Base-by-base conservation (phyloP, 768 basidiomycete genomes). In the Strobilomyces echinocephalus region DNA sequence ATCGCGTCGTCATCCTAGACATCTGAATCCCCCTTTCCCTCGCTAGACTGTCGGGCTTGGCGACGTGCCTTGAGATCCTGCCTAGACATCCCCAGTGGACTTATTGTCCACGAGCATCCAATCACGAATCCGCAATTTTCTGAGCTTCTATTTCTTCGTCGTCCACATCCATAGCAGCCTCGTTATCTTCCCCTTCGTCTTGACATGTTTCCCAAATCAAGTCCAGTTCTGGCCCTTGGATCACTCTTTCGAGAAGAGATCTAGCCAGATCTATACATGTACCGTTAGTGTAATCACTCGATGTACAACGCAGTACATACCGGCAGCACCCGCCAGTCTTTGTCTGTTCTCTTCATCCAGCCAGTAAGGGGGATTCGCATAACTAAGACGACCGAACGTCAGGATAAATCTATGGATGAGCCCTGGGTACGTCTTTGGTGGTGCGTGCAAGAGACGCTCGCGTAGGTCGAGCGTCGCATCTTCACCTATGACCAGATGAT, bases 321-420 rank as follows among this genome's bases (percentile, higher is more conserved):
- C 83, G 59, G 73, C 70, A 33, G 81, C 69, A 26, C 69, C 63
- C 57, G 74, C 74, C 39, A 84, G 61, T 42, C 77, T 76, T 20
- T 65, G 62, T 51, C 71, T 74, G 15, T 69, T 64, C 44, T 72
- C 64, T 15, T 54, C 51, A 21, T 74, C 69, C 31, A 86, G 65
- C 82, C 84, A 87, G 41, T 79, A 75, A 15, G 85, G 85, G 11
- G 79, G 72, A 43, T 82, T 83, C 7, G 85, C 82, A 54, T 81
- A 91, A 52, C 84, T 82, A 44, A 93, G 70, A 56, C 89, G 77
- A 36, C 90, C 87, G 50, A 93, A 79, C 1, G 83, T 80, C n/a
- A 90, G 82, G 28, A 84, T 80, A 63, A 90, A 91, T 64, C 83
- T 76, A 59, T 92, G 83, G 12, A 74, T 74, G 26, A 88, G 68